A percentile compares a stretch with the other conserved stretches of the same genome.
Evolutionary conservation across 2,329 filamentous ascomycete species (phyloP).

Genomic region (Amauroascus verrucosus): DNA sequence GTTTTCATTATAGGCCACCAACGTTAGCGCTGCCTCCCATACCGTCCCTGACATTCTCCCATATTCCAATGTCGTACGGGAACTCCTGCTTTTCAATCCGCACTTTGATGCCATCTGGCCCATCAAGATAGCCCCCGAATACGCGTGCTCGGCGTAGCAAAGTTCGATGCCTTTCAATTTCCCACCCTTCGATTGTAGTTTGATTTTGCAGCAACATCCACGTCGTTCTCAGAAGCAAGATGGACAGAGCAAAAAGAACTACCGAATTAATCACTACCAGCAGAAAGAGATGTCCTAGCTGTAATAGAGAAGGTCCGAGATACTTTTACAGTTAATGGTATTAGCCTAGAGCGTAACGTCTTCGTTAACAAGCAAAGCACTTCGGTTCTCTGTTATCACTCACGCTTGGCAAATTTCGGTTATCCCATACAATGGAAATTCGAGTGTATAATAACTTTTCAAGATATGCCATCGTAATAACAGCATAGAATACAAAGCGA

Average conservation of each 20-base stretch:
- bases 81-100: slow-evolving; percentile 52
- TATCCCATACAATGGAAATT: slow-evolving; percentile 44
- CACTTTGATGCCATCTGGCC: slow-evolving; percentile 46
- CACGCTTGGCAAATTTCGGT: slow-evolving; percentile 48
- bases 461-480: slow-evolving; percentile 48
- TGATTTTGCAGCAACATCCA: slow-evolving; percentile 49
- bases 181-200: slow-evolving; percentile 57
- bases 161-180: slow-evolving; percentile 41
- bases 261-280: slow-evolving; percentile 46
- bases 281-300: slow-evolving; percentile 48
- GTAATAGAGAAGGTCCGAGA: slow-evolving; percentile 45
- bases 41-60: slow-evolving; percentile 47
- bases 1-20: neutral
- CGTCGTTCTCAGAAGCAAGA: slow-evolving; percentile 46
- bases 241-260: slow-evolving; percentile 45
- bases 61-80: slow-evolving; percentile 56
- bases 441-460: slow-evolving; percentile 46
- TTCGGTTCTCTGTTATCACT: slow-evolving; percentile 20
- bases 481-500: slow-evolving; percentile 52
- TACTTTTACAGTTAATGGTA: slow-evolving; percentile 36
- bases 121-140: slow-evolving; percentile 49
- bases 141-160: slow-evolving; percentile 37
- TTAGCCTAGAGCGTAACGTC: neutral
- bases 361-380: neutral
- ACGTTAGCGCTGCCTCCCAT: slow-evolving; percentile 48